Base-by-base conservation (phyloP, 352 stramenopile species). In the Phytophthora foliorum region DNA sequence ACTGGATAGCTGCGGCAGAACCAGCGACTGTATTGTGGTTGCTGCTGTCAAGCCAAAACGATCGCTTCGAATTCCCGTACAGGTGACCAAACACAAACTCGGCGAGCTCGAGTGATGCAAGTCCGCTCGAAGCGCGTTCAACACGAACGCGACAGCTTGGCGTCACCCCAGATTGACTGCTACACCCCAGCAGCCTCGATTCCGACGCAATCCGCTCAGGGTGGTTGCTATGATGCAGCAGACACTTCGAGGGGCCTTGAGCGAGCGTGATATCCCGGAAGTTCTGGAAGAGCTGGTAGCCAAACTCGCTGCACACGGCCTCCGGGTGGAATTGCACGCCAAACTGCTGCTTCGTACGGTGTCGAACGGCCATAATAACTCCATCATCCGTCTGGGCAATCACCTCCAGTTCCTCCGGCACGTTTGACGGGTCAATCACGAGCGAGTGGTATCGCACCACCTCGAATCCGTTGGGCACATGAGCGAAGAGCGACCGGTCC, bases 301-400 rank as follows among this genome's bases (percentile, higher is more conserved):
- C 93, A 56, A 86, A 90, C 38, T 78, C 64, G 38, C 71, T 98
- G 65, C 96, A 97, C 51, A 99, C 95, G 6, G 89, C 96, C 76
- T 99, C 97, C 1, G 97, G 97, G 70, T 99, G 97, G 81, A 99
- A 99, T 76, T 99, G 97, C 31, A 99, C 94, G 50, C 97, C 97
- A 72, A 94, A 98, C 67, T 98, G 94, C 45, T 83, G 91, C 79
- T 91, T 89, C 6, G 63, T 59, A 9, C 70, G 67, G 74, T 99
- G 94, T 56, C 82, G 65, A 24, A 99, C 66, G 6, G 80, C 96
- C 95, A 99, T 99, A 50, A 98, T 82, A 22, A 93, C 80, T 21
- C 81, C 74, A 65, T 92, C 84, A 45, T 84, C 73, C 6, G 86
- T 92, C 38, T 81, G 68, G 14, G 91, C 93, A 16, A 82, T 83